Base-by-base conservation (phyloP, 495 filamentous ascomycete species). In the Zalerion maritima region DNA sequence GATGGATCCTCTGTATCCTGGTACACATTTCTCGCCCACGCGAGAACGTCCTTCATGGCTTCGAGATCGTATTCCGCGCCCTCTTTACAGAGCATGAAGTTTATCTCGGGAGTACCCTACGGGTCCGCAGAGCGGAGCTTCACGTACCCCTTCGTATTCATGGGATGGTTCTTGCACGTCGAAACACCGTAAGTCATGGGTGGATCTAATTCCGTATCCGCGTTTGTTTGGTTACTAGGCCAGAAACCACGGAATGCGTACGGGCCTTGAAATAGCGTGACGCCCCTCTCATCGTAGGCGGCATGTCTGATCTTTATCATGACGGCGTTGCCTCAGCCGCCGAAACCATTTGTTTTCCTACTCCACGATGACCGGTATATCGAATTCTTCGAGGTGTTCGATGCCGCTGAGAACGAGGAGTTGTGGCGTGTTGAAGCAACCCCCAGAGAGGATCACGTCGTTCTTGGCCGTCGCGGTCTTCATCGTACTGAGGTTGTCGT, bases 291-390 rank as follows among this genome's bases (percentile, higher is more conserved):
- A 14, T 44, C 46, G 38, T 52, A 38, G 14, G 50, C 46, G 10
- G 50, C 37, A 38, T 54, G 48, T 17, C 36, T 40, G 28, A 43
- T 50, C 35, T 46, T 50, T 36, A 41, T 38, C 50, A 52, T 54
- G 35, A 48, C 43, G 3, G 46, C 37, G n/a, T 28, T 39, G 10
- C 50, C 50, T 18, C 12, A 16, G 3, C 47, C 46, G 13, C 21
- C 50, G 13, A 24, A 32, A 3, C 49, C 47, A 76, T 51, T 14
- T 67, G 67, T 42, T 67, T 64, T 6, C 71, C 69, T 0, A 75
- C 71, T 73, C 49, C 14, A 35, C 25, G 20, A 38, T 18, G 1
- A 34, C 31, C 14, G 60, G 18, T 14, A 55, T 36, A 8, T 45
- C 39, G 29, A 63, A 57, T 8, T 38, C 33, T 14, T 28, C 35